Evolutionary conservation across 106 monocot species (phyloP).

Genomic region (Phalaenopsis equestris): DNA sequence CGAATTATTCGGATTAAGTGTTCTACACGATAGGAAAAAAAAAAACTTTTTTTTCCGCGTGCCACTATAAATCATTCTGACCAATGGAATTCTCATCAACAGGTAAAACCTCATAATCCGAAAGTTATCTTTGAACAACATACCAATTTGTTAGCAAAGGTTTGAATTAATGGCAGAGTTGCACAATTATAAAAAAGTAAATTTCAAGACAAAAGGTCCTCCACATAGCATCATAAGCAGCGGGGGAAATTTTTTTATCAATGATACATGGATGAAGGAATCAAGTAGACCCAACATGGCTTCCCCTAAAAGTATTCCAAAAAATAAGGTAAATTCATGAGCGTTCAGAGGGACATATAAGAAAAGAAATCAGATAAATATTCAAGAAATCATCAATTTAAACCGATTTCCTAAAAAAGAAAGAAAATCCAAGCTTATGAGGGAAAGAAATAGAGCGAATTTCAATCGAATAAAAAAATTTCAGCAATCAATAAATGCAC

Average conservation of each 20-base stretch:
- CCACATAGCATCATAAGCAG: background rate
- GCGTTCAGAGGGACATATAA: background rate
- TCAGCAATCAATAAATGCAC: background rate
- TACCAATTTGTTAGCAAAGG: background rate
- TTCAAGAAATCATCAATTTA: background rate
- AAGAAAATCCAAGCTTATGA: background rate
- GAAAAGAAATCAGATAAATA: background rate
- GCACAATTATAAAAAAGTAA: background rate
- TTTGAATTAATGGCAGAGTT: background rate
- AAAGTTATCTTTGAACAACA: background rate
- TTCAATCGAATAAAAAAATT: background rate
- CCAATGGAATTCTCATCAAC: background rate
- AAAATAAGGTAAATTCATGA: constrained; percentile 1
- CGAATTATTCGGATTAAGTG: background rate
- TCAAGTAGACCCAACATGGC: background rate
- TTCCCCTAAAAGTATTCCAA: background rate
- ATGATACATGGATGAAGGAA: background rate
- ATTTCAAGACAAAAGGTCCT: background rate
- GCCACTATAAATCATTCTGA: background rate
- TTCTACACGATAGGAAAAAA: background rate
- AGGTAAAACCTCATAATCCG: background rate
- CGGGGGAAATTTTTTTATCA: background rate
- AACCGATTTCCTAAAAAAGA: background rate
- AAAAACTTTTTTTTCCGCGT: background rate
- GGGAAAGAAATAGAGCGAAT: background rate